Base-by-base conservation (phyloP, 1,284 basidiomycete genomes). In the Fomitopsis betulina region DNA sequence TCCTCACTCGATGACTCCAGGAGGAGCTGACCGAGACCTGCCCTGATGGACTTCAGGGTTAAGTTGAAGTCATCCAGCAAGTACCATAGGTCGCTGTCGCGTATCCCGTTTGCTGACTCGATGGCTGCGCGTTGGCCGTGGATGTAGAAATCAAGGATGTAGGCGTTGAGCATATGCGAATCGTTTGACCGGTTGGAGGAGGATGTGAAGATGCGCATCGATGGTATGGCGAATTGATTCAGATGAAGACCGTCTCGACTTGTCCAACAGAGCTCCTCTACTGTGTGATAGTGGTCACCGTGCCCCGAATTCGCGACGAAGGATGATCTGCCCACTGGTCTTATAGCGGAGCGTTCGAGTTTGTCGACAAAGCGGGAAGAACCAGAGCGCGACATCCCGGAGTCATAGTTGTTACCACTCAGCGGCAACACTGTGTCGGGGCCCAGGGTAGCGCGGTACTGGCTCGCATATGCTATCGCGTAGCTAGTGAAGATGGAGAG, bases 261-360 rank as follows among this genome's bases (percentile, higher is more conserved):
- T 0, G 83, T 83, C n/a, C 68, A 72, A 1, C 75, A 70, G 15
- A 89, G 74, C 62, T 87, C 85, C 1, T 68, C 60, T 8, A 86
- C 72, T 37, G 72, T 79, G 3, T 61, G 49, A 61, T 86, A 87
- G 1, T 61, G 60, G 63, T 89, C 86, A 33, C 67, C 75, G 56
- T 83, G 84, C 0, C 87, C 86, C 0, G 86, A 89, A 51, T 78
- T 85, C 0, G 85, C 83, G 8, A 84, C 82, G 63, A 87, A 89
- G 2, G 74, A 63, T 2, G 85, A 87, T 10, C 84, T 79, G 21
- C 74, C 76, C 2, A 70, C 63, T 30, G 76, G 70, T 0, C 32
- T 64, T 17, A 79, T 68, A 9, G 78, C 73, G 0, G 74, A 78
- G 5, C 69, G 60, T 3, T 67, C 65, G 25, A 86, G 72, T 43